These are phyloP conservation scores for Kwoniella heveanensis DNA, from an alignment of 768 basidiomycete genomes.

Conservation along the genomic window DNA sequence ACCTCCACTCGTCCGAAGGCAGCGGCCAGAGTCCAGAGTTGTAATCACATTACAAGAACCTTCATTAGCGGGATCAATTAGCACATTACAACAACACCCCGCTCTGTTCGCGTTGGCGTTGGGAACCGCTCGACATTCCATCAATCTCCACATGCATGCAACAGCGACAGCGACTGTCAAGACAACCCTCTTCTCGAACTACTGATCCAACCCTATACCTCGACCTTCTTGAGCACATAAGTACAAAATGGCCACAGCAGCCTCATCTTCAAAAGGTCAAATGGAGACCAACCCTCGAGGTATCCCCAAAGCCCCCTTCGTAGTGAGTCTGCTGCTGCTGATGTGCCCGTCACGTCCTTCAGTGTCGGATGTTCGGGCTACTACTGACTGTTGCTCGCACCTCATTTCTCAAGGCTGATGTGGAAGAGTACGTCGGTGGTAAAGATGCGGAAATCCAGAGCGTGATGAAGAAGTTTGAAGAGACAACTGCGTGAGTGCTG, in stretches of 20 bases:
- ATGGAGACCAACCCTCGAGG: conserved; percentile 79
- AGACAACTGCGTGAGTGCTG: conserved; percentile 82
- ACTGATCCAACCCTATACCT: not conserved
- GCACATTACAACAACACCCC: no score
- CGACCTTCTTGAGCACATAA: not conserved
- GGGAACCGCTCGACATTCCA: not conserved
- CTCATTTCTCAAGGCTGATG: conserved; percentile 67
- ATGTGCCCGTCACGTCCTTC: no score
- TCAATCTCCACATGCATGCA: no score
- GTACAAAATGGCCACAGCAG: conserved; percentile 20
- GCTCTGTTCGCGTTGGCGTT: not conserved
- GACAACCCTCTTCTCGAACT: not conserved
- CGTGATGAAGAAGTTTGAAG: conserved; percentile 78
- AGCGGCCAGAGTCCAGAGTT: not conserved
- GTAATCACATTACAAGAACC: not conserved
- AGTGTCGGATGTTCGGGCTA: no score
- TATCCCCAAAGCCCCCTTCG: conserved; percentile 92
- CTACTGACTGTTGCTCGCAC: not conserved
- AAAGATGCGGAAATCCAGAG: conserved; percentile 75
- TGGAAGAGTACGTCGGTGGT: conserved; percentile 81
- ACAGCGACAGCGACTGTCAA: no score
- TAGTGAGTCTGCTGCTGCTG: conserved; percentile 63
- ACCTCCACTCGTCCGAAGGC: conserved; percentile 9
- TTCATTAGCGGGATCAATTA: conserved; percentile 13
- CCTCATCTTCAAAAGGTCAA: conserved; percentile 35